Conservation (phyloP, 176 grass and related monocot genomes). For the Ensete glaucum region DNA sequence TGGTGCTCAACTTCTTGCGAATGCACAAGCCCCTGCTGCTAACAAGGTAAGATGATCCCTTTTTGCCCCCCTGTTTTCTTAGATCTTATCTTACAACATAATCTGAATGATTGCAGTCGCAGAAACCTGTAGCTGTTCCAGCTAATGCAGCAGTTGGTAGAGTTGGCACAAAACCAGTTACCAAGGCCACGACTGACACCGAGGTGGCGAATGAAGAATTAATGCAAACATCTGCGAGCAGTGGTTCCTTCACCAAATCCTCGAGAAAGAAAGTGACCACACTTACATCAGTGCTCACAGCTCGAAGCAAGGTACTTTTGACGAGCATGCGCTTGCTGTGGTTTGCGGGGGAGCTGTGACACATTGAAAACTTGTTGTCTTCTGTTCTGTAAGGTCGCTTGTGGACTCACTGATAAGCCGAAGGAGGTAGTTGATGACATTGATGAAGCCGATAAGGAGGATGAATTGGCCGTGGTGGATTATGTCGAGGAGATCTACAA, state of each 20-base stretch:
- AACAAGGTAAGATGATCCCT: constrained; percentile 34
- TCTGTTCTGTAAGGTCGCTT: constrained; percentile 28
- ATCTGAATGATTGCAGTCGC: not conserved
- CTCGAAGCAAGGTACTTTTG: constrained; percentile 64
- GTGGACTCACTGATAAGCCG: constrained; percentile 40
- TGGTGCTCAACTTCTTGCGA: constrained; percentile 21
- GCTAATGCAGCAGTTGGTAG: constrained; percentile 19
- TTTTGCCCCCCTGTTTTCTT: not conserved
- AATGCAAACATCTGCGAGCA: constrained; percentile 18
- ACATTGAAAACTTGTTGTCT: no score
- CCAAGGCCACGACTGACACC: constrained; percentile 34
- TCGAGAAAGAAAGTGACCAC: constrained; percentile 70
- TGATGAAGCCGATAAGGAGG: constrained; percentile 45
- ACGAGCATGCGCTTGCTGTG: no score
- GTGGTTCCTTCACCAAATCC: constrained; percentile 25
- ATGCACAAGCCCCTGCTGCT: not conserved
- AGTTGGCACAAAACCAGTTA: constrained; percentile 29
- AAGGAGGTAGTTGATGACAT: constrained; percentile 47
- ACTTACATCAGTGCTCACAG: constrained; percentile 65
- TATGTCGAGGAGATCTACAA: constrained; percentile 82
- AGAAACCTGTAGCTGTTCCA: constrained; percentile 30
- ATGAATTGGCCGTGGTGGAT: constrained; percentile 72
- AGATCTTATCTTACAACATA: not conserved
- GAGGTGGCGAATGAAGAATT: constrained; percentile 20
- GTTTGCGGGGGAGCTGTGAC: no score